These are phyloP conservation scores for Apiotrichum domesticum DNA, from an alignment of 1,284 basidiomycete genomes.

Conservation along the genomic window DNA sequence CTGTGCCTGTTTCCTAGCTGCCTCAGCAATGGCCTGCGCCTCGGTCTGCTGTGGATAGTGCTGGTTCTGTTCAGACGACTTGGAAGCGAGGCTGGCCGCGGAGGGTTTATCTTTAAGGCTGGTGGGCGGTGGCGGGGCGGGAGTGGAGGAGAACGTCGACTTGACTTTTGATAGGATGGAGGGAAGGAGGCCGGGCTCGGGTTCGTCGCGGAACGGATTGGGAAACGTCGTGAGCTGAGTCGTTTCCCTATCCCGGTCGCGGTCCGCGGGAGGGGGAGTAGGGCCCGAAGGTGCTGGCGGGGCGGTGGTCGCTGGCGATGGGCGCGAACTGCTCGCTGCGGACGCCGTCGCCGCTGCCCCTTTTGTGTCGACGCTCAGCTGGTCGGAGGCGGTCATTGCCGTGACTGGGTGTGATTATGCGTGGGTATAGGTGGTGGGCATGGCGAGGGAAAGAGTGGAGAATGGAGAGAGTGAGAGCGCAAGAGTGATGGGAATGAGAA, in stretches of 20 bases:
- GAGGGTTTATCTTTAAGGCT: not conserved
- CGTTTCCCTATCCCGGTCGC: not conserved
- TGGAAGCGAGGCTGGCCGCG: not conserved
- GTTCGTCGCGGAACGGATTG: conserved; percentile 44
- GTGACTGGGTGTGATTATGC: too few relatives aligned
- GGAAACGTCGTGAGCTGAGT: conserved; percentile 42
- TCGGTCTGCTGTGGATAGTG: conserved; percentile 25
- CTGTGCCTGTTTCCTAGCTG: conserved; percentile 17
- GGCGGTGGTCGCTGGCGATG: not conserved
- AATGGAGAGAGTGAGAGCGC: too few relatives aligned
- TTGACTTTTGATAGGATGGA: conserved; percentile 44
- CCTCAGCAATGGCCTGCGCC: conserved; percentile 40
- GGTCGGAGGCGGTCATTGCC: conserved; percentile 6
- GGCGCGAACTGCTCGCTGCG: conserved; percentile 1
- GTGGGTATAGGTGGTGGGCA: too few relatives aligned
- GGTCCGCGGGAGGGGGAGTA: not conserved
- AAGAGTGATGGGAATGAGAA: too few relatives aligned
- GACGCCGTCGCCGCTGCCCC: not conserved
- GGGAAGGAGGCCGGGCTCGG: conserved; percentile 44
- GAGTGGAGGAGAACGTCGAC: conserved; percentile 28
- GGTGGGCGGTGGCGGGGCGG: not conserved
- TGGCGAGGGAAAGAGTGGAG: too few relatives aligned
- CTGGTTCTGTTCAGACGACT: not conserved
- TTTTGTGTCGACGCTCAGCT: conserved; percentile 8
- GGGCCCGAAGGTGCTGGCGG: not conserved